phyloP scores from a whole-genome alignment of 768 basidiomycete genomes.

The Saitozyma podzolica region DNA sequence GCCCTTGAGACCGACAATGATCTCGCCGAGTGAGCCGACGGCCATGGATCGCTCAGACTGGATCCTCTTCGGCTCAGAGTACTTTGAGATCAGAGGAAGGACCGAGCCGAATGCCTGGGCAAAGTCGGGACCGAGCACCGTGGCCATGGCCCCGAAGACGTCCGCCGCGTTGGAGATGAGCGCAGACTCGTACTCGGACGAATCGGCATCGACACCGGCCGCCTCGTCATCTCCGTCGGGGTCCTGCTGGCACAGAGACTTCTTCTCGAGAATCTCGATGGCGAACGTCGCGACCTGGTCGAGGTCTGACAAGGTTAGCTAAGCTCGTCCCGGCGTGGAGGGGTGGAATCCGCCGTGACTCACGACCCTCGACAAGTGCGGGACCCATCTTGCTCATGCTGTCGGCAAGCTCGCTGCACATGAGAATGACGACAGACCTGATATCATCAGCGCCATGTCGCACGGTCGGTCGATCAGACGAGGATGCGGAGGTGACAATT shows the following conservation, averaged over 20 bases:
- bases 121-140: constrained; percentile 81
- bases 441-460: constrained; percentile 12
- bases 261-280: constrained; percentile 83
- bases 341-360: constrained; percentile 46
- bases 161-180: constrained; percentile 92
- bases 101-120: constrained; percentile 77
- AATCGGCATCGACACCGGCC: constrained; percentile 61
- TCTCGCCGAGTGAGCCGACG: constrained; percentile 91
- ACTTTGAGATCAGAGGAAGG: constrained; percentile 84
- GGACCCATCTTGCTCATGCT: constrained; percentile 90
- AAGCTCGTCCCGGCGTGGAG: neutral
- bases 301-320: constrained; percentile 54
- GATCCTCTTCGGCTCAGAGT: constrained; percentile 84
- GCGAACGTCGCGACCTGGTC: constrained; percentile 78
- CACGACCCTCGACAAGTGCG: constrained; percentile 75
- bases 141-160: constrained; percentile 84
- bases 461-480: constrained; percentile 2
- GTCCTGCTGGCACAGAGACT: constrained; percentile 93
- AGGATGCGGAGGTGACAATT: constrained; percentile 36
- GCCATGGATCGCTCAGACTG: constrained; percentile 88
- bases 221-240: constrained; percentile 87
- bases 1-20: constrained; percentile 85
- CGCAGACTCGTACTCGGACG: constrained; percentile 94
- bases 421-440: constrained; percentile 69
- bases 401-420: constrained; percentile 87